Conservation (phyloP, 2,329 filamentous ascomycete species). For the Sarocladium brachiariae region DNA sequence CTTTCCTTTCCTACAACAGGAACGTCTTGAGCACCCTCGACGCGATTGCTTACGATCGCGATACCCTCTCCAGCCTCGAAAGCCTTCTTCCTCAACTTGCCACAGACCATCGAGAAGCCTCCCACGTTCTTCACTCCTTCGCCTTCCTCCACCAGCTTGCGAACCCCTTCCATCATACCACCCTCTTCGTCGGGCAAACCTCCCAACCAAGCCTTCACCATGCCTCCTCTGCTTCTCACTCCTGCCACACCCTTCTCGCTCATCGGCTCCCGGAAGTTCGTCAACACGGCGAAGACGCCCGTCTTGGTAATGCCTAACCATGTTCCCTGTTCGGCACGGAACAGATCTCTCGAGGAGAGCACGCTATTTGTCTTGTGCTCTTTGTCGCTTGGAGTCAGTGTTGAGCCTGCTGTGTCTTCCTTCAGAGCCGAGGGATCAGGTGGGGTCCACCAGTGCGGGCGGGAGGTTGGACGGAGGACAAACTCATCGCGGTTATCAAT, state of each 20-base stretch:
- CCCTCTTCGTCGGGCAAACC: slow-evolving; percentile 29
- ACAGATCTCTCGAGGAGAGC: slow-evolving; percentile 55
- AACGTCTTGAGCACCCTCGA: slow-evolving; percentile 44
- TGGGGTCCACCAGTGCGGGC: slow-evolving; percentile 57
- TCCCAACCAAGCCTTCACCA: slow-evolving; percentile 57
- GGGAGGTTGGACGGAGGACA: slow-evolving; percentile 56
- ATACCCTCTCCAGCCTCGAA: slow-evolving; percentile 35
- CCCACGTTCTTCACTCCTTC: slow-evolving; percentile 52
- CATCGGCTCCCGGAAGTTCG: slow-evolving; percentile 54
- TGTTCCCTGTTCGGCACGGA: slow-evolving; percentile 55
- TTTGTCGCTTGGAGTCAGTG: neutral
- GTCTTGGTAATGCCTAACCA: slow-evolving; percentile 58
- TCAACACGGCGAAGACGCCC: slow-evolving; percentile 57
- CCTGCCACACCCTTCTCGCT: slow-evolving; percentile 37
- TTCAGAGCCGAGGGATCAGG: slow-evolving; percentile 15
- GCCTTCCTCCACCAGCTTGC: slow-evolving; percentile 42
- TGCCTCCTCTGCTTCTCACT: slow-evolving; percentile 52
- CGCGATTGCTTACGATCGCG: slow-evolving; percentile 57
- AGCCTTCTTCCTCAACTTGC: slow-evolving; percentile 41
- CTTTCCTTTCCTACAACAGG: slow-evolving; percentile 46
- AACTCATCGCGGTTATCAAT: slow-evolving; percentile 75
- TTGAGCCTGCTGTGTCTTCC: neutral
- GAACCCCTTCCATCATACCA: slow-evolving; percentile 30
- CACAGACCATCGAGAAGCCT: slow-evolving; percentile 61
- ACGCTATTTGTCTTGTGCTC: slow-evolving; percentile 20